These are phyloP conservation scores for Epichloe sp. DNA, from an alignment of 2,329 filamentous ascomycete genomes.

Conservation along the genomic window DNA sequence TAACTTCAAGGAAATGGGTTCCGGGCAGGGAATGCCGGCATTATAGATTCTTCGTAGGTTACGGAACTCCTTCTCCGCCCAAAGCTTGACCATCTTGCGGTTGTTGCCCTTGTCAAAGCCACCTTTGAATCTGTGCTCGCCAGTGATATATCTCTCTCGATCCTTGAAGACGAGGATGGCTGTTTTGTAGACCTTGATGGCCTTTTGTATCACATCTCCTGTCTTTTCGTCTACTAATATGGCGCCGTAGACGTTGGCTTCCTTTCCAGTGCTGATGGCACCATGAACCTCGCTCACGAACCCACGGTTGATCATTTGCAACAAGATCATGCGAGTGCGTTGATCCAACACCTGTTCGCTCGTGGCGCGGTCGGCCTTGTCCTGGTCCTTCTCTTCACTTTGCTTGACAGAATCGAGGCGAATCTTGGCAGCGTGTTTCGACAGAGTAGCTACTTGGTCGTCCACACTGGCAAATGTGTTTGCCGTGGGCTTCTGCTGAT, in stretches of 20 bases:
- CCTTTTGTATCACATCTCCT: conserved; percentile 53
- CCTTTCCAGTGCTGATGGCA: conserved; percentile 90
- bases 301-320: conserved; percentile 91
- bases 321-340: conserved; percentile 83
- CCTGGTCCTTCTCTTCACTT: conserved; percentile 47
- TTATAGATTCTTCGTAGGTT: conserved; percentile 77
- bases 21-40: conserved; percentile 79
- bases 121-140: conserved; percentile 81
- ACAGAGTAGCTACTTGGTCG: conserved; percentile 75
- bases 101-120: conserved; percentile 93
- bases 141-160: conserved; percentile 86
- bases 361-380: conserved; percentile 87
- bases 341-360: conserved; percentile 91
- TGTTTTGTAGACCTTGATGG: conserved; percentile 99
- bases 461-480: conserved; percentile 73
- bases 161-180: conserved; percentile 97
- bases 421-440: conserved; percentile 76
- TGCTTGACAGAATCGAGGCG: conserved; percentile 56
- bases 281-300: conserved; percentile 87
- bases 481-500: conserved; percentile 63
- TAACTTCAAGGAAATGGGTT: conserved; percentile 78
- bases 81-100: conserved; percentile 93
- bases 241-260: conserved; percentile 95
- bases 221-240: conserved; percentile 46
- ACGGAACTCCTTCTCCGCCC: conserved; percentile 97